Percentiles rank a stretch among this genome's conserved stretches.
Conservation (phyloP, 1,139 yeast species). For the Pichia sp. region DNA sequence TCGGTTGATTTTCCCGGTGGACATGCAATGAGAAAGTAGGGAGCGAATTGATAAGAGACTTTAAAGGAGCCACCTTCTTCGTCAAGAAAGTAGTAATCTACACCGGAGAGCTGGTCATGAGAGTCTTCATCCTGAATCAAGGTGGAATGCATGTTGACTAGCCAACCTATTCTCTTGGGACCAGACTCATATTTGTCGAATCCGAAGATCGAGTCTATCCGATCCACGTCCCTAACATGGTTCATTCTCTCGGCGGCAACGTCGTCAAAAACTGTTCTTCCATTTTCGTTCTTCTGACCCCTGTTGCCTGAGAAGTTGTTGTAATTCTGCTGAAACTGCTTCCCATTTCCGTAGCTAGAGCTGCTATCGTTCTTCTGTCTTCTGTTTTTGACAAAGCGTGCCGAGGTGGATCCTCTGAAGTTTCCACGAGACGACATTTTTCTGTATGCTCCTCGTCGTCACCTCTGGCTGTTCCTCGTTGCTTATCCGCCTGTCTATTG, state of each 20-base stretch:
- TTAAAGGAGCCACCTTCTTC: conserved; percentile 97
- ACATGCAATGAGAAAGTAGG: conserved; percentile 79
- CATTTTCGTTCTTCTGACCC: conserved; percentile 9
- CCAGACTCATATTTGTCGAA: conserved; percentile 75
- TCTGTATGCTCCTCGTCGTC: no score
- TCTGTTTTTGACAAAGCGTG: conserved; percentile 50
- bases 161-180: conserved; percentile 77
- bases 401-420: conserved; percentile 51
- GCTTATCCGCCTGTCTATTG: no score
- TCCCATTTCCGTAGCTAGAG: conserved; percentile 4
- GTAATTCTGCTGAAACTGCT: conserved; percentile 16
- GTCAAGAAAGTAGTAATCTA: conserved; percentile 92
- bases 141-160: conserved; percentile 75
- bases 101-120: conserved; percentile 72
- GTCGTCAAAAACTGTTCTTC: conserved; percentile 5
- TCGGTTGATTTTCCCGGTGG: conserved; percentile 67
- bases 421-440: conserved; percentile 21
- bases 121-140: conserved; percentile 54
- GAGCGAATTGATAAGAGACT: conserved; percentile 77
- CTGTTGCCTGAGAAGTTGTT: conserved; percentile 18
- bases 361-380: background rate
- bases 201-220: conserved; percentile 75
- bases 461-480: no score
- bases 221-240: conserved; percentile 52
- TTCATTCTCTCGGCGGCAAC: conserved; percentile 33